These are phyloP conservation scores for Fallopia convolvulus DNA, from an alignment of 148 eudicot genomes.

Conservation along the genomic window DNA sequence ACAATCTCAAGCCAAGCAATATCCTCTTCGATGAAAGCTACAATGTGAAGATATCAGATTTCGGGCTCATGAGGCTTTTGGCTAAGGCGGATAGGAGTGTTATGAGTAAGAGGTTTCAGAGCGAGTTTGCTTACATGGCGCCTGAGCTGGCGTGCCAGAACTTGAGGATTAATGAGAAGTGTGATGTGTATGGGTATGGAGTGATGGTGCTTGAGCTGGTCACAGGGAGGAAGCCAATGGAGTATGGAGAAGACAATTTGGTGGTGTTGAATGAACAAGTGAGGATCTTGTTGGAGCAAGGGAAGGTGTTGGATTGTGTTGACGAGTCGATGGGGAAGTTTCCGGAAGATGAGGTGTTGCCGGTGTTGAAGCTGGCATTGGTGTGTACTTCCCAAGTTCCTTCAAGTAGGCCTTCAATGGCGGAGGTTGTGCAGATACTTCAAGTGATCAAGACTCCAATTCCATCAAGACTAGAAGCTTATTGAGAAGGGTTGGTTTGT, in stretches of 20 bases:
- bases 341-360: conserved; percentile 85
- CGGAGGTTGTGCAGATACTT: conserved; percentile 85
- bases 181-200: conserved; percentile 89
- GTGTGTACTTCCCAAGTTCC: conserved; percentile 94
- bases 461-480: conserved; percentile 48
- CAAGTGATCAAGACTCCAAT: conserved; percentile 86
- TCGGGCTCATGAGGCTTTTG: conserved; percentile 60
- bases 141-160: conserved; percentile 91
- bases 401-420: conserved; percentile 96
- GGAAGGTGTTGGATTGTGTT: conserved; percentile 68
- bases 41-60: conserved; percentile 75
- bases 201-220: conserved; percentile 70
- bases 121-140: conserved; percentile 83
- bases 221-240: conserved; percentile 73
- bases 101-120: conserved; percentile 52
- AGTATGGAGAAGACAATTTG: conserved; percentile 84
- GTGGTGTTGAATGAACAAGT: conserved; percentile 67
- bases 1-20: conserved; percentile 86
- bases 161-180: conserved; percentile 78
- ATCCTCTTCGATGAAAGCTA: conserved; percentile 64
- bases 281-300: conserved; percentile 64
- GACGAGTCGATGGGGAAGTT: conserved; percentile 62
- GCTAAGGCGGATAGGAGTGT: conserved; percentile 49
- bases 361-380: conserved; percentile 75
- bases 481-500: conserved; percentile 13